Conservation (phyloP, 345 rosid genomes). For the Xanthoceras sorbifolium region DNA sequence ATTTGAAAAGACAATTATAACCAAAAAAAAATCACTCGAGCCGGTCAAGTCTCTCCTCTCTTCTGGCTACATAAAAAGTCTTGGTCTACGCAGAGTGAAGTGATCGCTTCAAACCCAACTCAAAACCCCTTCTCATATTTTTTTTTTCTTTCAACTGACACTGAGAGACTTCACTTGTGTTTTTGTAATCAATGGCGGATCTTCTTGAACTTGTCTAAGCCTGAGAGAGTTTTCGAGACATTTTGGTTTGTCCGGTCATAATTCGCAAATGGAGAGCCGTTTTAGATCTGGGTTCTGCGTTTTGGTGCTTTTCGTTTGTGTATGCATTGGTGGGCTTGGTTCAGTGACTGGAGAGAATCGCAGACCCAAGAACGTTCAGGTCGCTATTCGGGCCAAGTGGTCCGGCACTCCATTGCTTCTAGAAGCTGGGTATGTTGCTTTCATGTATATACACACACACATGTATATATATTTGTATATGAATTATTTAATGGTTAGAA, state of each 20-base stretch:
- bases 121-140: not conserved
- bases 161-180: not conserved
- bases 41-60: no score
- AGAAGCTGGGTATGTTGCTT: slow-evolving; percentile 78
- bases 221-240: not conserved
- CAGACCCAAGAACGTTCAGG: slow-evolving; percentile 85
- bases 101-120: no score
- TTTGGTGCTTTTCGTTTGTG: slow-evolving; percentile 39
- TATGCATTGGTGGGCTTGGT: slow-evolving; percentile 32
- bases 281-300: slow-evolving; percentile 59
- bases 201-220: not conserved
- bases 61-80: not conserved
- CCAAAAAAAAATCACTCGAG: not conserved
- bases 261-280: slow-evolving; percentile 39
- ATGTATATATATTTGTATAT: not conserved
- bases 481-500: not conserved
- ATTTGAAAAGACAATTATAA: not conserved
- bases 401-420: slow-evolving; percentile 92
- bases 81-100: slow-evolving; percentile 10
- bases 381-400: slow-evolving; percentile 87
- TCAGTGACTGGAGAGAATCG: slow-evolving; percentile 57
- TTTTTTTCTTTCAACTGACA: not conserved
- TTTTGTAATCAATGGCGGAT: slow-evolving; percentile 27
- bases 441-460: no score
- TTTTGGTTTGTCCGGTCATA: not conserved